Evolutionary conservation across 495 filamentous ascomycete species (phyloP), one percentile per base, ranked within the genome.

Genomic region (Penicillium roqueforti): DNA sequence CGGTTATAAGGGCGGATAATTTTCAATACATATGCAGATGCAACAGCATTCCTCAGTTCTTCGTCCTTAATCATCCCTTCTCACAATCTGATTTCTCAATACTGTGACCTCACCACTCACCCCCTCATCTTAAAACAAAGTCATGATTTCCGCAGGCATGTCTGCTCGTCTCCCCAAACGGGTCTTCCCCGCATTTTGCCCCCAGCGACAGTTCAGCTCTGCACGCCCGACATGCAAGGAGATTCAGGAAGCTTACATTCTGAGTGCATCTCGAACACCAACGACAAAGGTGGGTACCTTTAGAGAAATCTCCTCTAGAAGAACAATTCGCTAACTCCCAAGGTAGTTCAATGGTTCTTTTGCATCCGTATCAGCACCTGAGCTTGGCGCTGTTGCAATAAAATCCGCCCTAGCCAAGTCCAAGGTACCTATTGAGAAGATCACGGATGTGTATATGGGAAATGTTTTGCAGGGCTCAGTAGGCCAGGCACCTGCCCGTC

Each of bases 401-500:
- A 91, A 88, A 65, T 86, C 90, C 19, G 93, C 92, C 39, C 67
- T 98, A 40, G 76, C 81, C 59, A 95, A 92, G 62, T 93, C 91
- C 19, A 82, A 81, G 37, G 75, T 97, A 20, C 91, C 92, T 5
- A 64, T 82, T 18, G 80, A 84, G 25, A 84, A 86, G 63, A 87
- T 97, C 60, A 86, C 84, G 28, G 86, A 93, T 79, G 87, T 96
- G 3, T 97, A 97, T 73, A 95, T 97, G 88, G 93, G 93, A 63
- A 92, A 97, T 71, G 93, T 97, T n/a, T 80, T 97, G 18, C 85
- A 91, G 69, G 92, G 80, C 14, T 78, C 79, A 39, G 78, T 91
- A 16, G 93, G 93, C 29, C 93, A 98, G 68, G 82, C 93, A 3
- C 93, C 93, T 1, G 92, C 93, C 18, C 86, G 93, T 28, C 93